Evolutionary conservation across 1,284 basidiomycete species (phyloP).

Genomic region (Ustilago shanxiensis): DNA sequence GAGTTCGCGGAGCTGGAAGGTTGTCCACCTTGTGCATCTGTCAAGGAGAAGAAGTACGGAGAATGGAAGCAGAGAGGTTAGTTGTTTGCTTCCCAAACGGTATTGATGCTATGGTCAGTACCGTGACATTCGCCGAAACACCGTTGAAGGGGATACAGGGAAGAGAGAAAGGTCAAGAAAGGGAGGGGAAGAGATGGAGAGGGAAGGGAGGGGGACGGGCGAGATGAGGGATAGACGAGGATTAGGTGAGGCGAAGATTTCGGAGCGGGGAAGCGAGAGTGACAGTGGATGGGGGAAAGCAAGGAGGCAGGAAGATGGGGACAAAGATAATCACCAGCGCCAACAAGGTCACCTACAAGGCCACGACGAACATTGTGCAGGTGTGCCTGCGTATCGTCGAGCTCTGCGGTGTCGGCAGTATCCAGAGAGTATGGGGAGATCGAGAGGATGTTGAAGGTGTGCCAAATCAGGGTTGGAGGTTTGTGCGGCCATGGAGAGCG

Average conservation of each 20-base stretch:
- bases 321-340: conserved; percentile 49
- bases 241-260: not conserved
- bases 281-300: not conserved
- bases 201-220: not conserved
- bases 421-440: not conserved
- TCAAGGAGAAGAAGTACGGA: not conserved
- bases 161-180: not conserved
- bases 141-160: not conserved
- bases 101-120: not conserved
- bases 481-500: conserved; percentile 13
- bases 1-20: conserved; percentile 23
- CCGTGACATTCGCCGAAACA: not conserved
- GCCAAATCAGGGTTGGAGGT: conserved; percentile 8
- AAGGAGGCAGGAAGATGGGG: not conserved
- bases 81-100: not conserved
- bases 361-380: conserved; percentile 40
- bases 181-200: not conserved
- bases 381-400: conserved; percentile 12
- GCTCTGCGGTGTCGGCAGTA: conserved; percentile 18
- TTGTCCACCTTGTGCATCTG: conserved; percentile 20
- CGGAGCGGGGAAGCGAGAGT: not conserved
- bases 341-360: conserved; percentile 44
- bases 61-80: conserved; percentile 1
- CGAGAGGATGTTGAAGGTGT: not conserved
- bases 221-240: not conserved